Conservation (phyloP, 2,329 filamentous ascomycete genomes). For the Aspergillus sp. region DNA sequence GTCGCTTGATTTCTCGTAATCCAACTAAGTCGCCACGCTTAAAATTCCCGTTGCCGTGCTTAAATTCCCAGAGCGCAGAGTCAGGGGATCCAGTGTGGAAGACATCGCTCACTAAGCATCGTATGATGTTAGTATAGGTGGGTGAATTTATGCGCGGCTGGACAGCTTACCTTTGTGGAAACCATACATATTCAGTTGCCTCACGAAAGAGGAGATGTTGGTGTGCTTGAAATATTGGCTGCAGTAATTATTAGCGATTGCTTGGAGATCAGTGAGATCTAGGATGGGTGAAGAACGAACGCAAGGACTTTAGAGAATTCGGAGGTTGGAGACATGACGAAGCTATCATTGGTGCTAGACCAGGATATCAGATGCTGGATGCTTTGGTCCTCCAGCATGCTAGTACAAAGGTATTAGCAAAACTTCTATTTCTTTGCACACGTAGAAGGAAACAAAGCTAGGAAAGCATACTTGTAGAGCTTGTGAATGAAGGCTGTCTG, state of each 20-base stretch:
- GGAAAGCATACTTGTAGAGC: conserved; percentile 78
- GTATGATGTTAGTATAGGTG: conserved; percentile 11
- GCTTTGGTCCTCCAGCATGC: conserved; percentile 91
- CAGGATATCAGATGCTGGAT: conserved; percentile 97
- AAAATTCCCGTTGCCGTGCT: conserved; percentile 95
- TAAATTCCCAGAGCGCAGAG: conserved; percentile 96
- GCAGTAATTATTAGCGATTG: conserved; percentile 15
- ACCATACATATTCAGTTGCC: conserved; percentile 98
- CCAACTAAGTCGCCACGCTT: conserved; percentile 91
- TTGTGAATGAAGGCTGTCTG: conserved; percentile 99
- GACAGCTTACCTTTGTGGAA: conserved; percentile 87
- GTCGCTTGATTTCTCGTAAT: conserved; percentile 89
- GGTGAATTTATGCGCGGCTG: background rate
- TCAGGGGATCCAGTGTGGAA: conserved; percentile 95
- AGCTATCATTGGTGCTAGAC: conserved; percentile 91
- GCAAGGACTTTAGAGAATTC: conserved; percentile 98
- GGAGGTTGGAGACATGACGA: conserved; percentile 96
- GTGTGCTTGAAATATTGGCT: conserved; percentile 99
- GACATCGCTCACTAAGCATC: conserved; percentile 80
- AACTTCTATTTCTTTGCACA: background rate
- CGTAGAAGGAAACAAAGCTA: conserved; percentile 10
- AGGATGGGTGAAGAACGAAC: conserved; percentile 57
- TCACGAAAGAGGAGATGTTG: conserved; percentile 97
- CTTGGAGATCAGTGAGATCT: background rate
- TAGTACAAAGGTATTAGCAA: conserved; percentile 43